Conservation (phyloP, 2,329 filamentous ascomycete species). For the Calonectria hongkongensis region DNA sequence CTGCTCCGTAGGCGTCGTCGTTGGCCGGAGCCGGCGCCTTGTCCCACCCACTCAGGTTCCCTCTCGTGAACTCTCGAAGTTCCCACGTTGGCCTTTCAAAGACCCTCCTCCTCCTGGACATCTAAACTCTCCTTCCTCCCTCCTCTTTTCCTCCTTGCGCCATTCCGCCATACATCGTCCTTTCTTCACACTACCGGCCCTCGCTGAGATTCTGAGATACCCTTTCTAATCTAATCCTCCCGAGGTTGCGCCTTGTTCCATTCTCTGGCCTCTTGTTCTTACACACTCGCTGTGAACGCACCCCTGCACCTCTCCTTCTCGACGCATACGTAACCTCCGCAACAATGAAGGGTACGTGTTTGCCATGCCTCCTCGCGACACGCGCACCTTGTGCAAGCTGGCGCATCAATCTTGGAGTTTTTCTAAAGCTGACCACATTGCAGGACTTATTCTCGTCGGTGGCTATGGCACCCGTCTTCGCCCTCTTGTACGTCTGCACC, state of each 20-base stretch:
- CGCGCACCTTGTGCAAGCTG: constrained; percentile 2
- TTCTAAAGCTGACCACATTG: constrained; percentile 44
- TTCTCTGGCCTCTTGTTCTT: constrained; percentile 49
- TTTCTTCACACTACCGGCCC: constrained; percentile 33
- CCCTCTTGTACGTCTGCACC: constrained; percentile 83
- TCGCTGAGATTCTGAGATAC: constrained; percentile 49
- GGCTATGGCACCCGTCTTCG: constrained; percentile 98
- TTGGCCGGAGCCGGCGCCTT: constrained; percentile 32
- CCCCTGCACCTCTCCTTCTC: constrained; percentile 43
- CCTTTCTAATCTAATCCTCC: constrained; percentile 53
- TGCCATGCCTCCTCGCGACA: constrained; percentile 1
- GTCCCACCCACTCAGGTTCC: constrained; percentile 43
- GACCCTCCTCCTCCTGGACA: constrained; percentile 55
- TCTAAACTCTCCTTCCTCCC: constrained; percentile 40
- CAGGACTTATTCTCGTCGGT: constrained; percentile 98
- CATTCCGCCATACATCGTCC: constrained; percentile 26
- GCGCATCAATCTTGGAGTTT: constrained; percentile 17
- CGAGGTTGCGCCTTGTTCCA: constrained; percentile 51
- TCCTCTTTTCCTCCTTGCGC: constrained; percentile 37
- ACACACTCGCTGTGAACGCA: constrained; percentile 49
- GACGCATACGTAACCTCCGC: constrained; percentile 50
- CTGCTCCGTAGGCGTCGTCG: constrained; percentile 20
- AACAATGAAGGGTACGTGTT: constrained; percentile 62
- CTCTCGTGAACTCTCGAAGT: constrained; percentile 46
- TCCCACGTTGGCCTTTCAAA: constrained; percentile 56